Conservation (phyloP, 139 green algal species). For the Asterochloris erici region DNA sequence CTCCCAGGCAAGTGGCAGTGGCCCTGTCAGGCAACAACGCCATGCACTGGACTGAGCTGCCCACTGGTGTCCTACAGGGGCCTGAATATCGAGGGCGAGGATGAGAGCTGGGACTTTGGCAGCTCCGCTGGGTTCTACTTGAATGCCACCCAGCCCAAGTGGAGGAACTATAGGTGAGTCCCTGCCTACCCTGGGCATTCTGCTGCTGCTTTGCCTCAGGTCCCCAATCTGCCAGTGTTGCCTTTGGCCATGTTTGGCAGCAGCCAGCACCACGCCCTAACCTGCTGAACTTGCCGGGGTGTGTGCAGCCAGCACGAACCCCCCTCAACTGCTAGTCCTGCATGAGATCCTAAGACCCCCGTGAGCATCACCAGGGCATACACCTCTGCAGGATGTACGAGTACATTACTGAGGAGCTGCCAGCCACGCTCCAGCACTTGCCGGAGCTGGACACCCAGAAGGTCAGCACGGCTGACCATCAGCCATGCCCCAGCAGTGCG, state of each 20-base stretch:
- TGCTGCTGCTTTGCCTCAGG: too few species aligned
- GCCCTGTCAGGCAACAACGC: constrained; percentile 37
- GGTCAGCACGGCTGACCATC: background rate
- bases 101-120: constrained; percentile 69
- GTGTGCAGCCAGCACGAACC: too few species aligned
- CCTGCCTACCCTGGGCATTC: too few species aligned
- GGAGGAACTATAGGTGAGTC: constrained; percentile 58
- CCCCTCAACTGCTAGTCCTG: too few species aligned
- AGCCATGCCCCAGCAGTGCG: background rate
- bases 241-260: too few species aligned
- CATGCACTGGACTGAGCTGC: constrained; percentile 69
- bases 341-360: too few species aligned
- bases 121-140: constrained; percentile 82
- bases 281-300: too few species aligned
- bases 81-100: constrained; percentile 51
- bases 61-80: constrained; percentile 92
- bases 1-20: constrained; percentile 35
- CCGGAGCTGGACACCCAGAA: constrained; percentile 45
- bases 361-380: too few species aligned
- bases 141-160: constrained; percentile 68
- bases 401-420: constrained; percentile 83
- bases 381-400: constrained; percentile 90
- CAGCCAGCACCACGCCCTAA: too few species aligned
- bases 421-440: constrained; percentile 40
- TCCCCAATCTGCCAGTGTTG: too few species aligned